Percentiles rank a stretch among this genome's conserved stretches.
phyloP scores from a whole-genome alignment of 176 grass and related monocot species.

The Musa itinerans region DNA sequence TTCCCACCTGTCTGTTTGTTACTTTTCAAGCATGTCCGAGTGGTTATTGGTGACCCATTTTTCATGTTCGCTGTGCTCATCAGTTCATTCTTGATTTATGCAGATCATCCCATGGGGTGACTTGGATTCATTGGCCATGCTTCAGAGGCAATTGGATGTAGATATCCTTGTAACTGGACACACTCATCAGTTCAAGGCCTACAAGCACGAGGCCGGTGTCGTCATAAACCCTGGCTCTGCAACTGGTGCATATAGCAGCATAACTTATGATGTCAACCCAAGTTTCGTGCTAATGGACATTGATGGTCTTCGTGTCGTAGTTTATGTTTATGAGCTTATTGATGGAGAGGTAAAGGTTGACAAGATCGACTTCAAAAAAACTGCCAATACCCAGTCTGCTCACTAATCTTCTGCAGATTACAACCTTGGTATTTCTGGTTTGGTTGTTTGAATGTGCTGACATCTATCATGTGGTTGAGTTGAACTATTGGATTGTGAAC shows the following conservation, averaged over 20 bases:
- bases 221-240: constrained; percentile 93
- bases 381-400: constrained; percentile 41
- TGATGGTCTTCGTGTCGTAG: constrained; percentile 85
- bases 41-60: no score
- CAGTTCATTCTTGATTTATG: neutral
- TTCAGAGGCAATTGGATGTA: constrained; percentile 90
- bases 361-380: constrained; percentile 99
- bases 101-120: constrained; percentile 97
- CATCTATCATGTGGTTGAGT: no score
- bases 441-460: neutral
- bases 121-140: constrained; percentile 93
- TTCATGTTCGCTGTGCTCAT: no score
- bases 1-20: no score
- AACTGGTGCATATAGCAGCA: constrained; percentile 89
- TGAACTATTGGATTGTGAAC: no score
- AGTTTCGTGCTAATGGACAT: constrained; percentile 99
- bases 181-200: constrained; percentile 95
- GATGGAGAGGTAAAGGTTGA: constrained; percentile 98
- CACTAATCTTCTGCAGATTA: neutral
- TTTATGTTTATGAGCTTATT: constrained; percentile 97
- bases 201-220: constrained; percentile 94
- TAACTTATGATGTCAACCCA: constrained; percentile 91
- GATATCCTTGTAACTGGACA: constrained; percentile 98
- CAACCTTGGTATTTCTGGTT: neutral
- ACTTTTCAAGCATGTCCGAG: no score